A percentile compares a stretch with the other conserved stretches of the same genome.
These are phyloP conservation scores for Psilocybe sp. DNA, from an alignment of 768 basidiomycete genomes.

Conservation along the genomic window DNA sequence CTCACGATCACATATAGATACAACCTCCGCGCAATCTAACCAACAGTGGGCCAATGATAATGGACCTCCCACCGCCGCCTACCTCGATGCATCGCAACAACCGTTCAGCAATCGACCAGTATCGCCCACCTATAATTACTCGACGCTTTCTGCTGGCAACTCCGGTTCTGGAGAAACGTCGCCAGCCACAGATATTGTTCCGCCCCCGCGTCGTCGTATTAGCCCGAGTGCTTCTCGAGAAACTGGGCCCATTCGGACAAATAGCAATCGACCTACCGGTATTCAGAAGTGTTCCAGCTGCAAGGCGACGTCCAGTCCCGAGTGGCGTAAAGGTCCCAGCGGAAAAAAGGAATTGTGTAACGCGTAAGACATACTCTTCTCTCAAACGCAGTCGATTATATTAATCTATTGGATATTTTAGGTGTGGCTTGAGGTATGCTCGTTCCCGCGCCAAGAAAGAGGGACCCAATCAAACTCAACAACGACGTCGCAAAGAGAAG, in stretches of 20 bases:
- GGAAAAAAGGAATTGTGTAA: conserved; percentile 92
- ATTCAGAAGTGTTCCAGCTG: conserved; percentile 76
- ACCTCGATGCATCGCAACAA: conserved; percentile 18
- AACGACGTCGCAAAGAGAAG: conserved; percentile 70
- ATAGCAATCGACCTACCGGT: conserved; percentile 70
- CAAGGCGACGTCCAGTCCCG: conserved; percentile 77
- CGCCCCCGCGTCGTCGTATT: conserved; percentile 55
- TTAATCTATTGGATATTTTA: conserved; percentile 23
- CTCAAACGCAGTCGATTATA: conserved; percentile 6
- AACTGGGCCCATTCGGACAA: conserved; percentile 39
- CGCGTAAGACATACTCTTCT: conserved; percentile 52
- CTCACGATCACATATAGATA: conserved; percentile 25
- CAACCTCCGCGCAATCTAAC: conserved; percentile 18
- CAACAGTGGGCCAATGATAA: conserved; percentile 16
- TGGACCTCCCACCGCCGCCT: conserved; percentile 19
- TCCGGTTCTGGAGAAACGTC: conserved; percentile 20
- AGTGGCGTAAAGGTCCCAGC: conserved; percentile 90
- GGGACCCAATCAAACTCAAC: conserved; percentile 48
- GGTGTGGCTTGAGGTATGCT: conserved; percentile 84
- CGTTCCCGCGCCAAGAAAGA: conserved; percentile 88
- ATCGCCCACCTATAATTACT: conserved; percentile 25
- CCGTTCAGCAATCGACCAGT: conserved; percentile 22
- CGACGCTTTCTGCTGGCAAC: conserved; percentile 30
- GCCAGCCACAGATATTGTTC: conserved; percentile 45
- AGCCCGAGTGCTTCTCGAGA: conserved; percentile 52